A percentile compares a stretch with the other conserved stretches of the same genome.
Evolutionary conservation across 139 green algal genomes (phyloP).

Genomic region (Coccomyxa sp.): DNA sequence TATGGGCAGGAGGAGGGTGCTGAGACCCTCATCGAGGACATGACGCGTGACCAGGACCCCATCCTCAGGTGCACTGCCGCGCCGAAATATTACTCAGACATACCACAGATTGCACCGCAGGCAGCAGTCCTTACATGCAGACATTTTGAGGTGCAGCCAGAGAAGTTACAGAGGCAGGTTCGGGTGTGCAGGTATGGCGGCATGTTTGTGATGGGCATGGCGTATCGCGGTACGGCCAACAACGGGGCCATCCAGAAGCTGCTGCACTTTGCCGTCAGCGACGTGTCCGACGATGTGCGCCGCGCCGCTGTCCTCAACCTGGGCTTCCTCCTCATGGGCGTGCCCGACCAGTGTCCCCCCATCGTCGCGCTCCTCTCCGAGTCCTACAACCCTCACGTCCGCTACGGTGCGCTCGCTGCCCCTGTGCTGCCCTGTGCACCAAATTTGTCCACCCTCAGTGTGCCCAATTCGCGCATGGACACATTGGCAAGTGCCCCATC

Average conservation of each 20-base stretch:
- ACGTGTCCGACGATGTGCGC: conserved; percentile 95
- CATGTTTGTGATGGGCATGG: conserved; percentile 90
- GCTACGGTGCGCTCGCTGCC: conserved; percentile 7
- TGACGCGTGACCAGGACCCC: conserved; percentile 46
- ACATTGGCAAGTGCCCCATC: too few species aligned
- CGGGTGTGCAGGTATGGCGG: conserved; percentile 70
- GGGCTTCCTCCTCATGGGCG: conserved; percentile 88
- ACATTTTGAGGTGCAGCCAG: background rate
- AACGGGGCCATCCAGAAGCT: conserved; percentile 93
- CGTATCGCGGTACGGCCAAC: conserved; percentile 93
- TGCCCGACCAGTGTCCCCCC: conserved; percentile 76
- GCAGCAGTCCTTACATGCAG: background rate
- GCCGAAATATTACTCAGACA: background rate
- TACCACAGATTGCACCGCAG: background rate
- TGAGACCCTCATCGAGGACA: conserved; percentile 88
- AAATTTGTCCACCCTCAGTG: too few species aligned
- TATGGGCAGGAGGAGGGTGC: conserved; percentile 93
- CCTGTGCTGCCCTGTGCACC: background rate
- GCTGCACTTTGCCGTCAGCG: conserved; percentile 93
- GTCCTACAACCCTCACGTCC: conserved; percentile 95
- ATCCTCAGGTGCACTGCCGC: conserved; percentile 28
- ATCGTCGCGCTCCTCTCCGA: conserved; percentile 93
- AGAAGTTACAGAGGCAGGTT: background rate
- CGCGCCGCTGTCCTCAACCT: conserved; percentile 84
- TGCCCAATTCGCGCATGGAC: too few species aligned